These are phyloP conservation scores for Amaranthus tricolor DNA, from an alignment of 179 eudicot genomes.

Conservation along the genomic window DNA sequence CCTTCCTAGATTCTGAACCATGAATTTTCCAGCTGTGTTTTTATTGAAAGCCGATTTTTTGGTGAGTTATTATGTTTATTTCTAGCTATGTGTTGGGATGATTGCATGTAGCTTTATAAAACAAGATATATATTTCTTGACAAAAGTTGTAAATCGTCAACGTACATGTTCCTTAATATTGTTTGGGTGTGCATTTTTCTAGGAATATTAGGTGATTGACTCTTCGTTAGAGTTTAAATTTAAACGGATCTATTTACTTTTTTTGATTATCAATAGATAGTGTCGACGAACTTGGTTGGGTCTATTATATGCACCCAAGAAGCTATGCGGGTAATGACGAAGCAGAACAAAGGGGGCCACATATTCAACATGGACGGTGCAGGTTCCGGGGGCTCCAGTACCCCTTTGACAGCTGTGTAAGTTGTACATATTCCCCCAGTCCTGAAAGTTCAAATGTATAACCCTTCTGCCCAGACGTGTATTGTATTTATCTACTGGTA, in stretches of 20 bases:
- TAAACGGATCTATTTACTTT: neutral
- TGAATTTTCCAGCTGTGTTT: neutral
- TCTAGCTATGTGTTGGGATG: neutral
- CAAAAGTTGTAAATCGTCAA: neutral
- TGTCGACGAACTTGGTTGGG: constrained; percentile 93
- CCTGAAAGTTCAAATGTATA: neutral
- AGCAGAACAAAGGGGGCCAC: constrained; percentile 74
- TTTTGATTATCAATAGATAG: constrained; percentile 52
- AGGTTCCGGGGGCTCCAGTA: constrained; percentile 99
- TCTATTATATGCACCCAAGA: constrained; percentile 96
- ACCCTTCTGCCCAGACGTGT: neutral
- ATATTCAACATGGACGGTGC: constrained; percentile 99
- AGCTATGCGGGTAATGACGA: constrained; percentile 66
- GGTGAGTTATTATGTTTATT: neutral
- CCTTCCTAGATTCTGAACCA: neutral
- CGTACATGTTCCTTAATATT: neutral
- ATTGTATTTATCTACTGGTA: neutral
- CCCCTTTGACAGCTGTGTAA: constrained; percentile 98
- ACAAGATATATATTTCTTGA: neutral
- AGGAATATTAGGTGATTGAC: neutral
- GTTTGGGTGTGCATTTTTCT: neutral
- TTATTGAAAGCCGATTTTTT: neutral
- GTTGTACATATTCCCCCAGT: constrained; percentile 19
- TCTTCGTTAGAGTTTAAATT: neutral
- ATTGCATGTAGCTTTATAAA: neutral